phyloP scores from a whole-genome alignment of 164 flowering plant genomes.

The Chimonanthus praecox region DNA sequence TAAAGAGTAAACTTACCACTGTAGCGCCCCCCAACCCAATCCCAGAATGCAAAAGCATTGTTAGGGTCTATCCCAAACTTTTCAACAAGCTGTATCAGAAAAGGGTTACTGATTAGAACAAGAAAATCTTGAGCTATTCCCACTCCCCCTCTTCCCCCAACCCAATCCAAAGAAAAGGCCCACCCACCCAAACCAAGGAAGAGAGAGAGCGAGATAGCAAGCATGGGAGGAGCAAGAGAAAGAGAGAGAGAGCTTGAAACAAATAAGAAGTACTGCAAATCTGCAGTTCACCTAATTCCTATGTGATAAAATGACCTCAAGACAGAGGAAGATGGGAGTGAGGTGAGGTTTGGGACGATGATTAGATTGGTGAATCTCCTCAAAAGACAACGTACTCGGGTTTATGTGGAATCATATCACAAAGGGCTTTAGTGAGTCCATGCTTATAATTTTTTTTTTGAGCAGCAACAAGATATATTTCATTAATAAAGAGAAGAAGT shows the following conservation, averaged over 20 bases:
- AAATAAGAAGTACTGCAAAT: no score
- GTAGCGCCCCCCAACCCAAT: conserved; percentile 94
- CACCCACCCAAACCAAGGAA: background rate
- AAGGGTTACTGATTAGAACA: background rate
- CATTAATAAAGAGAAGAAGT: no score
- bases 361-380: no score
- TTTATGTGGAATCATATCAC: no score
- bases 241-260: background rate
- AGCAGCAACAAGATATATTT: no score
- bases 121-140: background rate
- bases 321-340: no score
- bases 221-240: background rate
- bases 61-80: conserved; percentile 91
- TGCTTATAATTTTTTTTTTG: no score
- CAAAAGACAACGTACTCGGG: no score
- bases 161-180: background rate
- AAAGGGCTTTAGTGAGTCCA: no score
- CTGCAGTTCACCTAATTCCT: no score
- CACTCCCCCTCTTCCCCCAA: background rate
- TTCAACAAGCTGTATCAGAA: conserved; percentile 67
- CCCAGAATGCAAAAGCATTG: conserved; percentile 98
- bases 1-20: conserved; percentile 54
- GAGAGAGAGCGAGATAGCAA: background rate
- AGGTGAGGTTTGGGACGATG: no score
- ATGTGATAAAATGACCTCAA: no score